These are phyloP conservation scores for Monsonia emarginata DNA, from an alignment of 441 rosid genomes.

Conservation along the genomic window DNA sequence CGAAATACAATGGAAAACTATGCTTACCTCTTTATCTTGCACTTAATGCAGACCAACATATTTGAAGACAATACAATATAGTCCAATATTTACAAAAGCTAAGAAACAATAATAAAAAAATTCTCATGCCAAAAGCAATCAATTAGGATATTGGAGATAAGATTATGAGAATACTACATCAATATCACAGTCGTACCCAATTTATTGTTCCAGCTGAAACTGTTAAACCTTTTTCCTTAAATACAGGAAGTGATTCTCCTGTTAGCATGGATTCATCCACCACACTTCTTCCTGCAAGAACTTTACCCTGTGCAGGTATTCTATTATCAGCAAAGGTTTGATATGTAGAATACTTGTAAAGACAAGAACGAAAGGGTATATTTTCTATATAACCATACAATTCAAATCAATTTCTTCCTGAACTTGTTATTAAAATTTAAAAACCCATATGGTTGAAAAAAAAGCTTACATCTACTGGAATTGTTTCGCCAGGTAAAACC, in stretches of 20 bases:
- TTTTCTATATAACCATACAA: not conserved
- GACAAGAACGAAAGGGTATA: not conserved
- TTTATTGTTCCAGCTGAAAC: constrained; percentile 95
- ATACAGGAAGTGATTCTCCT: constrained; percentile 88
- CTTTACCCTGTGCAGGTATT: constrained; percentile 49
- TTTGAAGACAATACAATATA: too few species aligned
- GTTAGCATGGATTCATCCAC: constrained; percentile 98
- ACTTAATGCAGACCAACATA: too few species aligned
- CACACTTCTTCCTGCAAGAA: constrained; percentile 85
- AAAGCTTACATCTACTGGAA: constrained; percentile 77
- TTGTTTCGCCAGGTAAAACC: constrained; percentile 88
- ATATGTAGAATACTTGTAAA: not conserved
- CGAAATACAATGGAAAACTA: too few species aligned
- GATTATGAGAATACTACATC: too few species aligned
- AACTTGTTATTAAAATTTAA: not conserved
- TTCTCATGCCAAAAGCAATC: too few species aligned
- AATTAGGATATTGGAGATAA: too few species aligned
- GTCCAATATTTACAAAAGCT: too few species aligned
- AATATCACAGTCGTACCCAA: constrained; percentile 48
- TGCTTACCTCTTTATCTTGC: too few species aligned
- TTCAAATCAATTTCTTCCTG: not conserved
- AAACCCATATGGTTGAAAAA: constrained; percentile 1
- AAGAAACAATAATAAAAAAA: too few species aligned
- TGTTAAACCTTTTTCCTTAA: constrained; percentile 58
- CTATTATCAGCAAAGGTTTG: constrained; percentile 17